Percentiles rank a stretch among this genome's conserved stretches.
Evolutionary conservation across 2,329 filamentous ascomycete genomes (phyloP).

Genomic region (Massarina eburnea): DNA sequence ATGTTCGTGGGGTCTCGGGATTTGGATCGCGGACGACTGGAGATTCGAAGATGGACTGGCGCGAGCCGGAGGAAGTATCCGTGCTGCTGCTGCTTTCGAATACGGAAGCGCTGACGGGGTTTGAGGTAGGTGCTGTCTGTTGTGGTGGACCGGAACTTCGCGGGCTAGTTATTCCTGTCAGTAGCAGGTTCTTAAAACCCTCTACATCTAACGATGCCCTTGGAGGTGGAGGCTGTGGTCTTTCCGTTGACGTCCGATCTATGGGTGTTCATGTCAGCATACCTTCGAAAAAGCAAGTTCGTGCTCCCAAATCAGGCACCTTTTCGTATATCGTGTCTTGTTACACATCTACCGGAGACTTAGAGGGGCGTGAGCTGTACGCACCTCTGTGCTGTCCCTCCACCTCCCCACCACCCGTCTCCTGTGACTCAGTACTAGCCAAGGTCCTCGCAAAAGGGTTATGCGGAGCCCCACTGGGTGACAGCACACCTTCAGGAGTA

Average conservation of each 20-base stretch:
- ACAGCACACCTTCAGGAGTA: constrained; percentile 13
- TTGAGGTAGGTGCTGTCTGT: constrained; percentile 24
- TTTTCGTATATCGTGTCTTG: background rate
- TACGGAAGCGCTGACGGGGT: constrained; percentile 21
- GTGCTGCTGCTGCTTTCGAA: constrained; percentile 56
- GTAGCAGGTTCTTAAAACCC: constrained; percentile 72
- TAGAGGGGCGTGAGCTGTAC: constrained; percentile 4
- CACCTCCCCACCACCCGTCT: constrained; percentile 21
- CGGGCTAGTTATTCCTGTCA: constrained; percentile 66
- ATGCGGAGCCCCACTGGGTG: constrained; percentile 24
- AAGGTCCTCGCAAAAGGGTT: constrained; percentile 45
- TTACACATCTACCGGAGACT: background rate
- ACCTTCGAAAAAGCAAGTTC: background rate
- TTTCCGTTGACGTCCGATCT: constrained; percentile 32
- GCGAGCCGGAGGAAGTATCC: constrained; percentile 61
- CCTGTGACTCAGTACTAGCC: constrained; percentile 38
- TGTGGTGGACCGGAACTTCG: constrained; percentile 27
- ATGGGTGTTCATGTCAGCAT: constrained; percentile 5
- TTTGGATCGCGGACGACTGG: constrained; percentile 44
- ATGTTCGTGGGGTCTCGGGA: constrained; percentile 59
- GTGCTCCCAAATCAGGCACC: background rate
- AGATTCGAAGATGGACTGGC: constrained; percentile 61
- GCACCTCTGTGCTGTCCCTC: constrained; percentile 15
- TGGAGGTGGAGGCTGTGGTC: constrained; percentile 21
- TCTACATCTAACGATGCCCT: constrained; percentile 68